Percentiles rank a stretch among this genome's conserved stretches.
phyloP scores from a whole-genome alignment of 148 eudicot genomes.

The Persicaria tinctoria region DNA sequence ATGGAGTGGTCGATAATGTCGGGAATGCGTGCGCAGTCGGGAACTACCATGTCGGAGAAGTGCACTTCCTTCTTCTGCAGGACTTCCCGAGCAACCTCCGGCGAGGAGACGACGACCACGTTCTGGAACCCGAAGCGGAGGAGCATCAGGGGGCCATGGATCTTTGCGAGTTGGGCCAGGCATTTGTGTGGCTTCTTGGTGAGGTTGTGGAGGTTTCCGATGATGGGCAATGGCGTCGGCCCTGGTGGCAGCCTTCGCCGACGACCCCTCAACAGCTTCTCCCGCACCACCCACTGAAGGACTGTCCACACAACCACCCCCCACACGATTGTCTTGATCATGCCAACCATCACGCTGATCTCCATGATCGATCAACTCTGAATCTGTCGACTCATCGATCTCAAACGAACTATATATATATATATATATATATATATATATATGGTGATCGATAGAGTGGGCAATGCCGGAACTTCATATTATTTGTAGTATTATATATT shows the following conservation, averaged over 20 bases:
- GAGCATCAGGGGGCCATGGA: conserved; percentile 5
- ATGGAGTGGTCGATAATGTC: not conserved
- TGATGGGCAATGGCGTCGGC: conserved; percentile 7
- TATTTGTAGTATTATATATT: no score
- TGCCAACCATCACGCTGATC: not conserved
- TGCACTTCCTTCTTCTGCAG: not conserved
- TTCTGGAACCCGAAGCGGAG: conserved; percentile 1
- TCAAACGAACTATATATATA: no score
- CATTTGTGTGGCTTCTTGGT: not conserved
- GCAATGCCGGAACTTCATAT: no score
- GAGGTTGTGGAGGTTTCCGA: conserved; percentile 15
- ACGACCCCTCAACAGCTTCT: not conserved
- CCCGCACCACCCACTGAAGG: not conserved
- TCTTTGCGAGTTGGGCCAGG: conserved; percentile 3
- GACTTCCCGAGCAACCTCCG: not conserved
- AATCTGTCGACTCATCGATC: no score
- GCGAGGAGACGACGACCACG: conserved; percentile 11
- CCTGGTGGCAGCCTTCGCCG: conserved; percentile 10
- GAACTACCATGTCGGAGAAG: not conserved
- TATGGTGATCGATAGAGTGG: no score
- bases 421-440: no score
- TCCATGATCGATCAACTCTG: not conserved
- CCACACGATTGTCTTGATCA: not conserved
- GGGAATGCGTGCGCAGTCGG: not conserved
- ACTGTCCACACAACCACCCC: not conserved